phyloP scores from a whole-genome alignment of 306 rosid genomes.

The Fagus sylvatica region DNA sequence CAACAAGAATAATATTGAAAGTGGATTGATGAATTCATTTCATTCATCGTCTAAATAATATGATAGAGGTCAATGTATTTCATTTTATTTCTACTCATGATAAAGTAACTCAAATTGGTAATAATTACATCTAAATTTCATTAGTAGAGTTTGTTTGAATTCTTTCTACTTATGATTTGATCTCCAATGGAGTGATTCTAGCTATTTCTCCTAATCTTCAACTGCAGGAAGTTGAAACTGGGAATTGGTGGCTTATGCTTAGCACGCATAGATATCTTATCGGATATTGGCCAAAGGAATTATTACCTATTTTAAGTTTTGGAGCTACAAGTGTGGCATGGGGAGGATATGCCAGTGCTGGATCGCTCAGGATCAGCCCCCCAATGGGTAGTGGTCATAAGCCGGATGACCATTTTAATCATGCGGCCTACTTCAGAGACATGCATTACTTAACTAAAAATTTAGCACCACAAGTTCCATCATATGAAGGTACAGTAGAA shows the following conservation, averaged over 20 bases:
- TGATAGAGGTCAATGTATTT: too few relatives aligned
- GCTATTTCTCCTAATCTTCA: too few relatives aligned
- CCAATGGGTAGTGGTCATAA: slow-evolving; percentile 24
- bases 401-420: slow-evolving; percentile 6
- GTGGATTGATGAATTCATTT: too few relatives aligned
- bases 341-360: not conserved
- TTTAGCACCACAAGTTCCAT: not conserved
- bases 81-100: too few relatives aligned
- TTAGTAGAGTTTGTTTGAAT: not conserved
- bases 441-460: not conserved
- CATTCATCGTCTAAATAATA: too few relatives aligned
- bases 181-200: too few relatives aligned
- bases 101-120: not conserved
- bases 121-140: not conserved
- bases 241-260: slow-evolving; percentile 28
- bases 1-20: too few relatives aligned
- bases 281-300: too few relatives aligned
- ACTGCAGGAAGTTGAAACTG: slow-evolving; percentile 1
- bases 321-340: too few relatives aligned
- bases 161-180: too few relatives aligned
- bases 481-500: too few relatives aligned
- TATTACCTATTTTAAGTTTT: too few relatives aligned
- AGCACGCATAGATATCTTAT: not conserved
- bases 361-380: not conserved
- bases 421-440: not conserved